Conservation (phyloP, 495 filamentous ascomycete genomes). For the Entonaema liquescens region DNA sequence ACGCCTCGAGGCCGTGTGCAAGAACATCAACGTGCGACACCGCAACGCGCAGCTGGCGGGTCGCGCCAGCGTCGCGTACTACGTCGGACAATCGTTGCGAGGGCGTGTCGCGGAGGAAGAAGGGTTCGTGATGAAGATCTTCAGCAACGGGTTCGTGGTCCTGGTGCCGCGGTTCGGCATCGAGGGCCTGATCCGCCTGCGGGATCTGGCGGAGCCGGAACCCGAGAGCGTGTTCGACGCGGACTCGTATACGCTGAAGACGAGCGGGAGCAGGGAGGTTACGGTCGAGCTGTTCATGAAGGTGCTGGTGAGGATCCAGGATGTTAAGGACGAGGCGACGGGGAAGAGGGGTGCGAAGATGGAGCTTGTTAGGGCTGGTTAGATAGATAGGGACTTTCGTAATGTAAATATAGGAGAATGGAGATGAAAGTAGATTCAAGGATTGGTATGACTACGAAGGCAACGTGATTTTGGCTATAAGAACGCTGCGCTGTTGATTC, state of each 20-base stretch:
- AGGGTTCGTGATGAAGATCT: constrained; percentile 94
- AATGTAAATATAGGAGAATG: too few relatives aligned
- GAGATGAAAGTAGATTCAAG: too few relatives aligned
- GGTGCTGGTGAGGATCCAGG: constrained; percentile 85
- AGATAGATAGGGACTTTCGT: too few relatives aligned
- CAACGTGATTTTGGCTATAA: too few relatives aligned
- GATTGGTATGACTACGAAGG: too few relatives aligned
- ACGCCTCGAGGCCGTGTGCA: constrained; percentile 91
- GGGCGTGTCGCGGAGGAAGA: constrained; percentile 84
- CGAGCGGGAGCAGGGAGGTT: constrained; percentile 62
- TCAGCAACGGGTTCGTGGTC: constrained; percentile 95
- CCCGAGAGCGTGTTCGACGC: constrained; percentile 82
- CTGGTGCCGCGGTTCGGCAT: constrained; percentile 96
- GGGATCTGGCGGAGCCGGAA: constrained; percentile 80
- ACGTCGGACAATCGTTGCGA: constrained; percentile 94
- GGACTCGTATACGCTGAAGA: constrained; percentile 78
- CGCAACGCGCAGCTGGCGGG: constrained; percentile 96
- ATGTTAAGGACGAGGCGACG: constrained; percentile 89
- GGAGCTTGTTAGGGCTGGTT: constrained; percentile 60
- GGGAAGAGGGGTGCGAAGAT: constrained; percentile 90
- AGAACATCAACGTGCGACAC: constrained; percentile 97
- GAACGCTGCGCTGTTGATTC: too few relatives aligned
- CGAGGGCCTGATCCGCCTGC: constrained; percentile 84
- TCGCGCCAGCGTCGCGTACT: constrained; percentile 92
- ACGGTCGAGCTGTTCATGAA: constrained; percentile 87